A percentile compares a stretch with the other conserved stretches of the same genome.
Conservation (phyloP, 1,284 basidiomycete species). For the Bjerkandera adusta region DNA sequence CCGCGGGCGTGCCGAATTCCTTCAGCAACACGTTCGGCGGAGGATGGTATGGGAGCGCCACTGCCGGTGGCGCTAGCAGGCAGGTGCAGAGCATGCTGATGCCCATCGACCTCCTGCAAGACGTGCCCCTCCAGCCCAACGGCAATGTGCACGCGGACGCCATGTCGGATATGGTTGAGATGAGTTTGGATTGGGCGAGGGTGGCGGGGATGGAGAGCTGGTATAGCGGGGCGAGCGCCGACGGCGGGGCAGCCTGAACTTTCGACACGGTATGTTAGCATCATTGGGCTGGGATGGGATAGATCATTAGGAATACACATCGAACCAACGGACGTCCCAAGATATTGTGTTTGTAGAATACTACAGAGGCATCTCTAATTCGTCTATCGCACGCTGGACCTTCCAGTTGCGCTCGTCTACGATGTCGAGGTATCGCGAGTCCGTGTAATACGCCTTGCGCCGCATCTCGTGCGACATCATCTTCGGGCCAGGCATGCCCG, state of each 20-base stretch:
- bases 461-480: conserved; percentile 11
- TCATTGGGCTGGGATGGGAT: too few relatives aligned
- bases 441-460: conserved; percentile 7
- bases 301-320: not conserved
- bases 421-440: conserved; percentile 4
- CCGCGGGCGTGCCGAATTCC: not conserved
- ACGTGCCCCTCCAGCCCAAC: conserved; percentile 9
- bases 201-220: conserved; percentile 21
- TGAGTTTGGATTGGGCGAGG: conserved; percentile 19
- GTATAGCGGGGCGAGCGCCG: conserved; percentile 7
- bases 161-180: conserved; percentile 8
- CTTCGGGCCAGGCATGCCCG: conserved; percentile 42
- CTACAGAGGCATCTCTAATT: not conserved
- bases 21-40: not conserved
- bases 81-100: conserved; percentile 19
- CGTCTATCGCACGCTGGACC: not conserved
- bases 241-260: not conserved
- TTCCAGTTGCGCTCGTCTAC: conserved; percentile 1
- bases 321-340: not conserved
- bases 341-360: not conserved
- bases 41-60: not conserved
- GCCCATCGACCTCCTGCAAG: conserved; percentile 24
- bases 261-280: too few relatives aligned
- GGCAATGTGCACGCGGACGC: too few relatives aligned
- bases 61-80: not conserved